These are phyloP conservation scores for Penicillium angulare DNA, from an alignment of 495 filamentous ascomycete genomes.

Conservation along the genomic window DNA sequence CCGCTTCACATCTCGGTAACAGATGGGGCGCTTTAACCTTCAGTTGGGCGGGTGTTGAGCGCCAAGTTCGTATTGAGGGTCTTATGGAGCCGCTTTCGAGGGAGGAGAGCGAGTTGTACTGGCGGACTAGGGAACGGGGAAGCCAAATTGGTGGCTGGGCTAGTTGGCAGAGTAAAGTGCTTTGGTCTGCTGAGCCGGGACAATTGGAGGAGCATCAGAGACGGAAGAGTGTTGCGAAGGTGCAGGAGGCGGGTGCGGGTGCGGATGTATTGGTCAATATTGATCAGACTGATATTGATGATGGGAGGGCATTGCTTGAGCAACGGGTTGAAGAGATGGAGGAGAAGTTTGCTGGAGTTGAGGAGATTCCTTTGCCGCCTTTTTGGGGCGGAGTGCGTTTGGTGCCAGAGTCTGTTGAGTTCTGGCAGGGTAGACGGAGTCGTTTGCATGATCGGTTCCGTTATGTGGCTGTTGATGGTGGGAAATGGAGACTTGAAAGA, in stretches of 20 bases:
- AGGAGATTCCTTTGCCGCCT: slow-evolving; percentile 82
- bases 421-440: slow-evolving; percentile 90
- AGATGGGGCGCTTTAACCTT: slow-evolving; percentile 47
- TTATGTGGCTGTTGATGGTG: slow-evolving; percentile 65
- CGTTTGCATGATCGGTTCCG: slow-evolving; percentile 90
- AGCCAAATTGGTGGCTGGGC: slow-evolving; percentile 92
- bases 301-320: slow-evolving; percentile 65
- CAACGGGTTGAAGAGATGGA: slow-evolving; percentile 68
- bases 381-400: slow-evolving; percentile 95
- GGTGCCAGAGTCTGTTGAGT: slow-evolving; percentile 82
- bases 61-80: slow-evolving; percentile 86
- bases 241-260: slow-evolving; percentile 37
- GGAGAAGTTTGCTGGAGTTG: slow-evolving; percentile 64
- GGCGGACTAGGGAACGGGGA: slow-evolving; percentile 73
- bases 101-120: slow-evolving; percentile 86
- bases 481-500: slow-evolving; percentile 44
- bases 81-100: slow-evolving; percentile 59
- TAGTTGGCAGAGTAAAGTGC: slow-evolving; percentile 76
- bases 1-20: slow-evolving; percentile 29
- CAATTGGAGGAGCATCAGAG: slow-evolving; percentile 24
- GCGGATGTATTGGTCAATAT: slow-evolving; percentile 50
- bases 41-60: slow-evolving; percentile 65
- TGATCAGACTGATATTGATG: slow-evolving; percentile 58
- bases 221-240: slow-evolving; percentile 31
- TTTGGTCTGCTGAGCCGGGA: slow-evolving; percentile 44